Conservation (phyloP, 1,284 basidiomycete species). For the Heliocybe sulcata region DNA sequence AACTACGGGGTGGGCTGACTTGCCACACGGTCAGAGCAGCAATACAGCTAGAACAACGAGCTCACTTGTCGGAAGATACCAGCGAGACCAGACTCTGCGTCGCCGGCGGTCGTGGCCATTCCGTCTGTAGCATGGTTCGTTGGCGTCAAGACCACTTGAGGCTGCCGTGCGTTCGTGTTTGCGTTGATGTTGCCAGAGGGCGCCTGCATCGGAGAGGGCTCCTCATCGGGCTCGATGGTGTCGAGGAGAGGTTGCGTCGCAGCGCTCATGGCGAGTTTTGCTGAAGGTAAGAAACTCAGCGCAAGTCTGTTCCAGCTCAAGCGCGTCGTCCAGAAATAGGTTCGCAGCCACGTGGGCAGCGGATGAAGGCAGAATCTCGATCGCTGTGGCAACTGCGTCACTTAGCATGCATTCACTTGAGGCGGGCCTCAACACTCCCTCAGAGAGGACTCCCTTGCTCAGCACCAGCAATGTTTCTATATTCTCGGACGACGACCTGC, state of each 20-base stretch:
- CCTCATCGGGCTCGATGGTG: conserved; percentile 63
- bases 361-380: neutral
- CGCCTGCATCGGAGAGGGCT: conserved; percentile 23
- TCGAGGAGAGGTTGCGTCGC: conserved; percentile 48
- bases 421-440: conserved; percentile 8
- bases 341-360: neutral
- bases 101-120: conserved; percentile 46
- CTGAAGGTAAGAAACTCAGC: conserved; percentile 4
- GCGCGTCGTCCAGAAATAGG: neutral
- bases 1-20: conserved; percentile 81
- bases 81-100: conserved; percentile 72
- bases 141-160: conserved; percentile 52
- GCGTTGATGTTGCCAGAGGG: conserved; percentile 30
- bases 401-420: neutral
- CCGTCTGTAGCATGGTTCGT: conserved; percentile 36
- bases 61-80: conserved; percentile 71
- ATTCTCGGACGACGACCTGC: neutral
- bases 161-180: conserved; percentile 24
- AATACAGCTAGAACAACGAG: neutral
- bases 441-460: conserved; percentile 16
- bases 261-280: conserved; percentile 37
- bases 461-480: neutral
- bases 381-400: neutral
- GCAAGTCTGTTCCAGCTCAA: conserved; percentile 3
- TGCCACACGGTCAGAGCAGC: conserved; percentile 3